Evolutionary conservation across 1,139 yeast genomes (phyloP), one percentile per base, ranked within the genome.

Genomic region (Tardiomyces blankii): DNA sequence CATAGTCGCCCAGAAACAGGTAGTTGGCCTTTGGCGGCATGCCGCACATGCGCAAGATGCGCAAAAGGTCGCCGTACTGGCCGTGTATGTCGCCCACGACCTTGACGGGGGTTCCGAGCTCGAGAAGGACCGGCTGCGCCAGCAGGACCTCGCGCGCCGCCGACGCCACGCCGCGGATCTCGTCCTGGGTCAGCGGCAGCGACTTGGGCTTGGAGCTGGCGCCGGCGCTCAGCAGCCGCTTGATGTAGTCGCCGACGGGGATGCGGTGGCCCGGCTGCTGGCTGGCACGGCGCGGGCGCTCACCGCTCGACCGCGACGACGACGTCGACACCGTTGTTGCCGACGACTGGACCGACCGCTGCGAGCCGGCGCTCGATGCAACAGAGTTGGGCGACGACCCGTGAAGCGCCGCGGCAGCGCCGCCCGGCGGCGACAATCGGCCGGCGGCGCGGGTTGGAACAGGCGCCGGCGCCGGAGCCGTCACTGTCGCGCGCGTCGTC

Each of bases 1-100:
- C 98, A 66, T 93, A 91, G 66, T 93, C 98, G 43, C 99, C 98
- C 60, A 93, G 91, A 69, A 91, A 89, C 48, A 91, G 67, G 61
- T 85, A 91, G 14, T 80, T 73, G 63, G 89, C 96, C 2, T 64
- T 54, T 1, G 71, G 64, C 2, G 81, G 77, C 19, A 79, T 82
- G 6, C 98, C 98, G 59, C 80, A 88, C 43, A 64, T 72, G 41
- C 73, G 63, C 63, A 91, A 91, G 46, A 91, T 73, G 61, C 88
- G 82, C 59, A 89, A 67, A 44, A 91, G 78, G 61, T 91, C 98
- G 59, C 76, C 91, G 61, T 84, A 88, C 64, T 91, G 98, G 38
- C 99, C 99, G 61, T 91, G 99, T 0, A 96, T 91, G 61, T 91
- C 99, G 53, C 99, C 99, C 14, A 61, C 63, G 18, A 60, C 59